Evolutionary conservation across 2,329 filamentous ascomycete genomes (phyloP).

Genomic region (Anthostomella pinea): DNA sequence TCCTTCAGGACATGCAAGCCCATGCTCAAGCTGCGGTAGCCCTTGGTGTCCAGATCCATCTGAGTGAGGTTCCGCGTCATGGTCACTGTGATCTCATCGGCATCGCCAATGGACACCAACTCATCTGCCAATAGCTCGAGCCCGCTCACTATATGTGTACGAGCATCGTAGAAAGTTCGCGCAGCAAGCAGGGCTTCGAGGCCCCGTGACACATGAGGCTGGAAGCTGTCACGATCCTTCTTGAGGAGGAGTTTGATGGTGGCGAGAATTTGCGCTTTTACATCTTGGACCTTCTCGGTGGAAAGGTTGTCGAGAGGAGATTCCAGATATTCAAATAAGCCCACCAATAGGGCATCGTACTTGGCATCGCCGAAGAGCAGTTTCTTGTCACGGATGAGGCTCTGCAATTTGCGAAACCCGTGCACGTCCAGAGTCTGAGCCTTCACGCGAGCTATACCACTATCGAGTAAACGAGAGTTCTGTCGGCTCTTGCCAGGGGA

Average conservation of each 20-base stretch:
- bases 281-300: conserved; percentile 65
- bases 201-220: conserved; percentile 64
- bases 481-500: conserved; percentile 56
- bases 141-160: conserved; percentile 70
- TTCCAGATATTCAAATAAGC: conserved; percentile 71
- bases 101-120: conserved; percentile 63
- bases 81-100: conserved; percentile 56
- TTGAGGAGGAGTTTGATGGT: conserved; percentile 72
- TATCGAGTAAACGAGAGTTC: conserved; percentile 63
- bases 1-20: conserved; percentile 61
- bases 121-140: conserved; percentile 72
- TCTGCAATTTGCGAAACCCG: conserved; percentile 75
- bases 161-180: conserved; percentile 63
- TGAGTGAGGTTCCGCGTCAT: conserved; percentile 49
- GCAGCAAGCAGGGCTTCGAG: conserved; percentile 66
- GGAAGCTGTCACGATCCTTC: conserved; percentile 63
- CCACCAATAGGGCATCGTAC: conserved; percentile 65
- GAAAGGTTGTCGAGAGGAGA: conserved; percentile 52
- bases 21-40: conserved; percentile 56
- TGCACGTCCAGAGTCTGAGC: conserved; percentile 73
- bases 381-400: conserved; percentile 65
- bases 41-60: conserved; percentile 42
- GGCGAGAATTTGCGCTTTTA: conserved; percentile 71
- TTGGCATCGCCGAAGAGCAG: conserved; percentile 63
- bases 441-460: conserved; percentile 71